Conservation (phyloP, 2,329 filamentous ascomycete species). For the Scedosporium dehoogii region DNA sequence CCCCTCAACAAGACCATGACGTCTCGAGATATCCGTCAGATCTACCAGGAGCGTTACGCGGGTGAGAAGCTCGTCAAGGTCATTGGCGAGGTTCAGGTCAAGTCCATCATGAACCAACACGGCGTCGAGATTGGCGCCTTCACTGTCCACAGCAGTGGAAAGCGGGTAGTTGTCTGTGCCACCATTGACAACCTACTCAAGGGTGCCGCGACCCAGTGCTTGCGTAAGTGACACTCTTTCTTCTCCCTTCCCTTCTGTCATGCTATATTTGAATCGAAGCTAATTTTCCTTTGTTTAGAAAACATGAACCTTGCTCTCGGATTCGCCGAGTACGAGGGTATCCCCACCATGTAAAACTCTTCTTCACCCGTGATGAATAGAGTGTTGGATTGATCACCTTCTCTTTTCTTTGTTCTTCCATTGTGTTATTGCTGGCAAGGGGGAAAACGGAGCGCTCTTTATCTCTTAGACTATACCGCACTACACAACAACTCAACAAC, state of each 20-base stretch:
- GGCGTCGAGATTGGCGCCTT: constrained; percentile 92
- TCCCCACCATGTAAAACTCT: constrained; percentile 43
- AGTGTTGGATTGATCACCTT: constrained; percentile 12
- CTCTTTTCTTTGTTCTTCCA: constrained; percentile 11
- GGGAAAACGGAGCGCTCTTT: not conserved
- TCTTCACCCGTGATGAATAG: not conserved
- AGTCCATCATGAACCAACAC: constrained; percentile 74
- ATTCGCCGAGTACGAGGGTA: constrained; percentile 81
- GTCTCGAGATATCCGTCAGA: constrained; percentile 80
- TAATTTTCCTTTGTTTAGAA: constrained; percentile 36
- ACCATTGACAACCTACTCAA: constrained; percentile 93
- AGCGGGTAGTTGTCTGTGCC: constrained; percentile 86
- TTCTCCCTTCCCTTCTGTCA: not conserved
- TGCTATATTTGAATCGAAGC: constrained; percentile 6
- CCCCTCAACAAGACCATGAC: constrained; percentile 80
- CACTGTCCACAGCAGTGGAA: constrained; percentile 80
- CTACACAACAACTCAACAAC: not conserved
- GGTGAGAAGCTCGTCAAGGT: constrained; percentile 94
- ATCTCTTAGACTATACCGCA: not conserved
- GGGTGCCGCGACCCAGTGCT: constrained; percentile 84
- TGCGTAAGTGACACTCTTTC: constrained; percentile 61
- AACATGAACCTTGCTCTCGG: constrained; percentile 92
- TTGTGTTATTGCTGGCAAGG: constrained; percentile 1
- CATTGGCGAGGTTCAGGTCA: constrained; percentile 76
- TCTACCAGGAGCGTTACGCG: constrained; percentile 94